Percentiles rank a stretch among this genome's conserved stretches.
Evolutionary conservation across 2,329 filamentous ascomycete species (phyloP).

Genomic region (Pseudogymnoascus sp.): DNA sequence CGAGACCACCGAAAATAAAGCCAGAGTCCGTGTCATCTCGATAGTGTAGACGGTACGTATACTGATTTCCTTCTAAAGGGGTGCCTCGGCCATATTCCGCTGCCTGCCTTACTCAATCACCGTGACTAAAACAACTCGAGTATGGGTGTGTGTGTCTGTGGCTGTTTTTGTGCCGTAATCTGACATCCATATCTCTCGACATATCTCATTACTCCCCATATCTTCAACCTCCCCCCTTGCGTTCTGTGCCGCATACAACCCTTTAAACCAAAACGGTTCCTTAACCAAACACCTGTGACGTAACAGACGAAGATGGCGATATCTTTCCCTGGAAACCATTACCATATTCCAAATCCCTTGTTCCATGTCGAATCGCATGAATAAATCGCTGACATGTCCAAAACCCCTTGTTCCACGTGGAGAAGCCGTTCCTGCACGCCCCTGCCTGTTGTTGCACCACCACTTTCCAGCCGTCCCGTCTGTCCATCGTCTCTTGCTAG

Average conservation of each 20-base stretch:
- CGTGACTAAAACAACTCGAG: background rate
- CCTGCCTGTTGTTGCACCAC: background rate
- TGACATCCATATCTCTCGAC: background rate
- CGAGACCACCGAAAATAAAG: background rate
- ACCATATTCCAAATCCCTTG: background rate
- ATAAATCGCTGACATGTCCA: background rate
- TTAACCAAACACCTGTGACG: background rate
- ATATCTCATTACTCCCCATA: background rate
- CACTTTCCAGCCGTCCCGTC: background rate
- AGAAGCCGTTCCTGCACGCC: background rate
- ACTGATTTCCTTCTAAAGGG: background rate
- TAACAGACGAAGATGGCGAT: background rate
- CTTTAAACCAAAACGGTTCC: background rate
- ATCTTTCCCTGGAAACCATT: too few relatives aligned
- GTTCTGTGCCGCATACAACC: background rate
- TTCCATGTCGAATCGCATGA: conserved; percentile 3
- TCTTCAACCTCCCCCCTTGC: background rate
- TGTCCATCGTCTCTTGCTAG: background rate
- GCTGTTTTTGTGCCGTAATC: background rate
- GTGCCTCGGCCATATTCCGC: background rate
- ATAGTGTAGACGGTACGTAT: background rate
- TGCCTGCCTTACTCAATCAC: background rate
- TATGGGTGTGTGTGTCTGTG: background rate
- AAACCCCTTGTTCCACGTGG: background rate
- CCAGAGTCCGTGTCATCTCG: background rate